Evolutionary conservation across 1,284 basidiomycete genomes (phyloP).

Genomic region (Trichosporon sp.): DNA sequence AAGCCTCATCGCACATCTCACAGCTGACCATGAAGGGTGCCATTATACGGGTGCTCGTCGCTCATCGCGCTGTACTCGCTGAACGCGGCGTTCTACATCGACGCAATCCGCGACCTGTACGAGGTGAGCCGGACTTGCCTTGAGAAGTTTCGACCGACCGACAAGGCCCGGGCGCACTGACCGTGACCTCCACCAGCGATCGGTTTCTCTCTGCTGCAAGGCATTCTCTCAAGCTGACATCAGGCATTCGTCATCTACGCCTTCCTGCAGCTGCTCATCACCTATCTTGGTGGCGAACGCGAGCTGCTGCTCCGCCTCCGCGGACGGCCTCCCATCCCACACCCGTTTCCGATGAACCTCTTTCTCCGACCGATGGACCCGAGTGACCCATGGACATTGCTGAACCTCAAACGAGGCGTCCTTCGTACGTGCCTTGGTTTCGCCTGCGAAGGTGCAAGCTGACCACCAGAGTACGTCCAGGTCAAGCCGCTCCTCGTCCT

Average conservation of each 20-base stretch:
- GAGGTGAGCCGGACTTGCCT: slow-evolving; percentile 60
- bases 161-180: background rate
- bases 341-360: slow-evolving; percentile 77
- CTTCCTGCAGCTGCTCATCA: slow-evolving; percentile 75
- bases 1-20: slow-evolving; percentile 6
- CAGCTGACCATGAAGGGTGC: slow-evolving; percentile 56
- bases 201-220: background rate
- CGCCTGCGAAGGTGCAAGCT: background rate
- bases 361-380: slow-evolving; percentile 71
- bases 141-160: background rate
- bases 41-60: slow-evolving; percentile 84
- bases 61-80: slow-evolving; percentile 91
- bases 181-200: background rate
- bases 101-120: slow-evolving; percentile 90
- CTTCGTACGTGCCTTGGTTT: slow-evolving; percentile 64
- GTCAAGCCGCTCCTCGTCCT: slow-evolving; percentile 87
- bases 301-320: slow-evolving; percentile 86
- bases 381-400: slow-evolving; percentile 88
- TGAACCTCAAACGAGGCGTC: slow-evolving; percentile 91
- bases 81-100: slow-evolving; percentile 93
- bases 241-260: slow-evolving; percentile 96
- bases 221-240: background rate
- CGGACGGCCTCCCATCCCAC: slow-evolving; percentile 78
- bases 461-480: slow-evolving; percentile 81
- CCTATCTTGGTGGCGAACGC: slow-evolving; percentile 88